A percentile compares a stretch with the other conserved stretches of the same genome.
Evolutionary conservation across 129 eudicot species (phyloP).

Genomic region (Flaveria bidentis): DNA sequence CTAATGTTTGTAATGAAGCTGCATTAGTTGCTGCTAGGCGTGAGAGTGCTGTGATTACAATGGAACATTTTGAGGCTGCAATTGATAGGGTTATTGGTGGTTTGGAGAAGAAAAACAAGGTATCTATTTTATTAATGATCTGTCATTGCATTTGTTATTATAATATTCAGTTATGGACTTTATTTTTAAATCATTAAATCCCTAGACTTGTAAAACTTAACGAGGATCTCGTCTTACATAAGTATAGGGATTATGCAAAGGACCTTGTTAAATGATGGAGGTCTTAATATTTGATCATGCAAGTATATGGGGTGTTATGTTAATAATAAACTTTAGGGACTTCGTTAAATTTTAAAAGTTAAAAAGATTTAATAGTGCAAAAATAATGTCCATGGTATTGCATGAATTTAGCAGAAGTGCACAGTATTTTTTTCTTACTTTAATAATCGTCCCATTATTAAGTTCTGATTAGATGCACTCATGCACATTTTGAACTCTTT

Average conservation of each 20-base stretch:
- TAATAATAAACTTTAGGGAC: neutral
- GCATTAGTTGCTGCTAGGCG: conserved; percentile 76
- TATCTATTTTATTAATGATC: conserved; percentile 19
- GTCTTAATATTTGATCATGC: neutral
- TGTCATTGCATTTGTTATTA: neutral
- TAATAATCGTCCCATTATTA: neutral
- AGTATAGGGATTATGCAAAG: neutral
- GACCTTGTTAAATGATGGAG: neutral
- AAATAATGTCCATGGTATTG: neutral
- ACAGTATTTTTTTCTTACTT: neutral
- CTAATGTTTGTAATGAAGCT: conserved; percentile 88
- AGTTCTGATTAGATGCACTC: neutral
- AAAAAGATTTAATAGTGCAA: neutral
- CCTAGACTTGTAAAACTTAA: neutral
- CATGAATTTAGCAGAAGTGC: neutral
- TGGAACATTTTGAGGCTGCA: conserved; percentile 80
- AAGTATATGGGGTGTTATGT: neutral
- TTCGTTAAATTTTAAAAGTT: neutral
- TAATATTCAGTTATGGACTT: neutral
- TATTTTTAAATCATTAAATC: neutral
- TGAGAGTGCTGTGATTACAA: conserved; percentile 49
- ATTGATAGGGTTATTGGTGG: conserved; percentile 82
- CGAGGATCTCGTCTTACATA: neutral
- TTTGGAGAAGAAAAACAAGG: conserved; percentile 81
- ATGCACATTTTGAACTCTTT: neutral